phyloP scores from a whole-genome alignment of 352 stramenopile genomes.

The Blastocystis sp. region DNA sequence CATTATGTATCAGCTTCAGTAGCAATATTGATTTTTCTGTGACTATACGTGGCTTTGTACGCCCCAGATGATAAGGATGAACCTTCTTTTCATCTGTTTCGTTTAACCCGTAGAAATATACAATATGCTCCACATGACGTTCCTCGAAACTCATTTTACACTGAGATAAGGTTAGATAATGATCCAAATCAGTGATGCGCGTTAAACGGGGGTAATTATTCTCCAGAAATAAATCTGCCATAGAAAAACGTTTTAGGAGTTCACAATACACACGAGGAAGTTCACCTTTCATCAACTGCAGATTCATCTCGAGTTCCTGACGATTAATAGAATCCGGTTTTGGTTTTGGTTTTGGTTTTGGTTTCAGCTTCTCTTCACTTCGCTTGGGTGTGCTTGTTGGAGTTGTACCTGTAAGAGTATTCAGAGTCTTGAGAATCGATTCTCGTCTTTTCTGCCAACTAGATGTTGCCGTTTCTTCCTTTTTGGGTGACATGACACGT shows the following conservation, averaged over 20 bases:
- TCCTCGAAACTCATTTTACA: constrained; percentile 27
- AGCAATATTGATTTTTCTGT: constrained; percentile 20
- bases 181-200: not conserved
- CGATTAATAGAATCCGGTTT: not conserved
- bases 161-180: constrained; percentile 24
- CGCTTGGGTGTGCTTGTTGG: not conserved
- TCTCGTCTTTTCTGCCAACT: not conserved
- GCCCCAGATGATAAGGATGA: not conserved
- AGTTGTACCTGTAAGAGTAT: not conserved
- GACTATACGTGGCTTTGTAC: not conserved
- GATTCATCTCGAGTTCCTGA: constrained; percentile 5
- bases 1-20: not conserved
- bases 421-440: not conserved
- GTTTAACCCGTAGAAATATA: not conserved
- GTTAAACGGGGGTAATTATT: not conserved
- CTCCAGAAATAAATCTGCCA: constrained; percentile 26
- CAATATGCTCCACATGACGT: constrained; percentile 9
- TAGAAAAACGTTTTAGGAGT: not conserved
- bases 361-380: not conserved
- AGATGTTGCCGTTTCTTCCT: not conserved
- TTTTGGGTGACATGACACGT: not conserved
- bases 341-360: not conserved
- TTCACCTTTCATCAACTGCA: constrained; percentile 38
- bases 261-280: constrained; percentile 3
- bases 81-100: not conserved